Conservation (phyloP, 2,329 filamentous ascomycete species). For the Bipolaris bicolor region DNA sequence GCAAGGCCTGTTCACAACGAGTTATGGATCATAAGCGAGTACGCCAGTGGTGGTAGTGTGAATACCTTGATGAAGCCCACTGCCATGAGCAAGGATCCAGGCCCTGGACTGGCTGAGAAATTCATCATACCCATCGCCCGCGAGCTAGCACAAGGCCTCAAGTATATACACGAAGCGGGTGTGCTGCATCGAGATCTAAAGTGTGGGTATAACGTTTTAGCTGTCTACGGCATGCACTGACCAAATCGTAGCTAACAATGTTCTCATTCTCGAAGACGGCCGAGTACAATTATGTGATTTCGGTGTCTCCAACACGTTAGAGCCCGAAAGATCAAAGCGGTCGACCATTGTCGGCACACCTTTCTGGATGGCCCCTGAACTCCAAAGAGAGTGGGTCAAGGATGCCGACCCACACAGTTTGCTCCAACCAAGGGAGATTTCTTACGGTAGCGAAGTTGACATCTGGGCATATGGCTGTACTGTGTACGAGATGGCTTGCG, state of each 20-base stretch:
- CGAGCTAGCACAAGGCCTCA: constrained; percentile 66
- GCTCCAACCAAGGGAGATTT: constrained; percentile 57
- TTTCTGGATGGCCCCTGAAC: constrained; percentile 86
- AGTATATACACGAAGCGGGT: constrained; percentile 68
- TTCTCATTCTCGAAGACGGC: constrained; percentile 78
- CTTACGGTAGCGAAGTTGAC: constrained; percentile 63
- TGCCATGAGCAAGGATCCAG: constrained; percentile 31
- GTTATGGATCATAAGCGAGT: constrained; percentile 89
- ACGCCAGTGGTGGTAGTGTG: constrained; percentile 83
- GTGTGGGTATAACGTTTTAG: constrained; percentile 46
- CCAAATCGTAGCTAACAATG: constrained; percentile 66
- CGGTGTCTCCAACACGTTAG: constrained; percentile 79
- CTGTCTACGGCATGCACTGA: not conserved
- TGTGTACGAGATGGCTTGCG: constrained; percentile 80
- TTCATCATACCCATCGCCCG: constrained; percentile 69
- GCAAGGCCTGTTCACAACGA: constrained; percentile 77
- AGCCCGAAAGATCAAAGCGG: constrained; percentile 76
- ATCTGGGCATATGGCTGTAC: constrained; percentile 88
- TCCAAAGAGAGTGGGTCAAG: constrained; percentile 59
- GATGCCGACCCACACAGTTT: constrained; percentile 63
- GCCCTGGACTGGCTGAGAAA: constrained; percentile 60
- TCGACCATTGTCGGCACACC: constrained; percentile 82
- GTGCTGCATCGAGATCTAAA: constrained; percentile 71
- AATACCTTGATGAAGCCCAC: constrained; percentile 64
- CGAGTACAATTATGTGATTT: constrained; percentile 84